Evolutionary conservation across 805 yeast genomes (phyloP), one percentile per base, ranked within the genome.

Genomic region (Metschnikowia henanensis): DNA sequence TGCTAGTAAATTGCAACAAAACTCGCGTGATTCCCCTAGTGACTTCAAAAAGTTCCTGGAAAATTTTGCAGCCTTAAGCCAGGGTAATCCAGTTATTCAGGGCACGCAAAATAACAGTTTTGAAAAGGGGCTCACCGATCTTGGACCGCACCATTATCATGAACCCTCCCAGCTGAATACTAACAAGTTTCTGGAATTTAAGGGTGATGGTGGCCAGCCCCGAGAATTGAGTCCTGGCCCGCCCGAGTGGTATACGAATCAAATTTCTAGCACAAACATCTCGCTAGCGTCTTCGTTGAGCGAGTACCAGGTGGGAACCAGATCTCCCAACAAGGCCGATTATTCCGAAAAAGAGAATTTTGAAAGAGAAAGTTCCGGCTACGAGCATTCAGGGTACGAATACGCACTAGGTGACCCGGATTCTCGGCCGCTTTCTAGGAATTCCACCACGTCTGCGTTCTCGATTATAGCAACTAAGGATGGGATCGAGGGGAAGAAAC

Each of bases 391-490:
- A n/a, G n/a, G n/a, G n/a, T n/a, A n/a, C n/a, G n/a, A n/a, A n/a
- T 25, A 19, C 15, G 13, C 22, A 16, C 32, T 19, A 6, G 18
- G 31, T 20, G 71, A 64, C 13, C 55, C 62, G 6, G 49, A 53
- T 26, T 79, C 87, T 1, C 68, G 87, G 34, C 84, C 85, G 0
- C 56, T 78, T 17, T 81, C 87, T 0, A 70, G 87, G 37, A 75
- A 76, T 35, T 79, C 85, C 19, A 75, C 77, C 16, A 79, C 86
- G 0, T 81, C 87, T 1, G 83, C 86, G 26, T 58, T 83, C n/a
- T 82, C 88, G 0, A 81, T 83, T 30, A 81, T 84, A 4, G 89
- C 89, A 18, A 81, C 87, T 15, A 83, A 84, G 52, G 89, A 84
- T 59, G 89, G 90, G 0, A 61, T 83, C 4, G 87, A 83, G 56